A percentile compares a stretch with the other conserved stretches of the same genome.
Evolutionary conservation across 176 grass and related monocot genomes (phyloP).

Genomic region (Triticum urartu): DNA sequence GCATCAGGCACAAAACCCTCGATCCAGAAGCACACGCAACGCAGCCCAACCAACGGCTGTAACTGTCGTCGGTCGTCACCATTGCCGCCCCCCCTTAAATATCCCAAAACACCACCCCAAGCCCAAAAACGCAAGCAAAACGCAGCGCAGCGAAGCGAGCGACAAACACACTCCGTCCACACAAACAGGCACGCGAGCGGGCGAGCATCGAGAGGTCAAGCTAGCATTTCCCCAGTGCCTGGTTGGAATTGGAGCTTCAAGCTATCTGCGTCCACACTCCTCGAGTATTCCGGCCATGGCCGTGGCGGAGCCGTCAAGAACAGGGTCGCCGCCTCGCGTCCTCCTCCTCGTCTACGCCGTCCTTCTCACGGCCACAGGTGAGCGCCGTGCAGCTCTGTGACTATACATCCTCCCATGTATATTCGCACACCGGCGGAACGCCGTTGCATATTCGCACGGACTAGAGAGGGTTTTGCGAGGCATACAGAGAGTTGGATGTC

Average conservation of each 20-base stretch:
- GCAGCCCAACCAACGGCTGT: neutral
- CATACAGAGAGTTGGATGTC: no score
- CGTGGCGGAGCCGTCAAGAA: neutral
- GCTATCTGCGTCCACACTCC: neutral
- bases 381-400: neutral
- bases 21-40: neutral
- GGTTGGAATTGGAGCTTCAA: neutral
- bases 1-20: neutral
- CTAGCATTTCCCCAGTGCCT: neutral
- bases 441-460: neutral
- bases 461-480: neutral
- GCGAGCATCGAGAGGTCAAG: neutral
- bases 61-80: neutral
- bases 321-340: neutral
- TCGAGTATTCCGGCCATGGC: conserved; percentile 7
- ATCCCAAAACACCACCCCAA: neutral
- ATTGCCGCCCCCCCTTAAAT: neutral
- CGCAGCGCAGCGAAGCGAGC: neutral
- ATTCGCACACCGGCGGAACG: no score
- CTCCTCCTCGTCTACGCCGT: neutral
- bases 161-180: neutral
- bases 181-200: neutral
- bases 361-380: conserved; percentile 31
- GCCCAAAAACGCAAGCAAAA: neutral
- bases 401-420: neutral